Evolutionary conservation across 208 protist genomes (phyloP), one percentile per base, ranked within the genome.

Genomic region (Angomonas ambiguus): DNA sequence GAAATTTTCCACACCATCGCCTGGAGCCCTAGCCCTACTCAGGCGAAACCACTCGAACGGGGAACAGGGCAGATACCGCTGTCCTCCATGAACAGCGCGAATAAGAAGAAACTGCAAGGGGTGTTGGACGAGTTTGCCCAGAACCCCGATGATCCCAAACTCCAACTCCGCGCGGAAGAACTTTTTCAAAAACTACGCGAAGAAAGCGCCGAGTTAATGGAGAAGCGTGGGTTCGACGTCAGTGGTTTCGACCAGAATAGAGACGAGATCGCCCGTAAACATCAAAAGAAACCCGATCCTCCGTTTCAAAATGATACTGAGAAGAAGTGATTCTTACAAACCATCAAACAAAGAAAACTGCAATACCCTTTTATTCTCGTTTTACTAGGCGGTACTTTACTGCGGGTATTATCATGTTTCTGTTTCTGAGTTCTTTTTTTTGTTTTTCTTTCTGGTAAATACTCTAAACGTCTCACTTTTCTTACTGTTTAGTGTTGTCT

Each of bases 1-100:
- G 92, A 95, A 74, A 73, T 97, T 1, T 92, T 97, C 57, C 84
- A 97, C 71, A 83, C 77, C 8, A 92, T 97, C 62, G 92, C 85
- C 49, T 97, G 92, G 90, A 90, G 86, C 58, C 89, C 89, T 27
- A 86, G 85, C 66, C 83, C 89, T 51, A 84, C 80, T 25, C 92
- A 97, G 67, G 73, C 79, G 24, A 88, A 94, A 62, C 87, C 91
- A 42, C 83, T 92, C 2, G 80, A 83, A 74, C 87, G 91, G 41
- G 91, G 91, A 32, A 87, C 69, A 41, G 91, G 83, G 1, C 79
- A 88, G 53, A 84, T 92, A 22, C 77, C 85, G 6, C 72, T 95
- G 41, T 60, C 80, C 62, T 79, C 77, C 53, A 87, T 77, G 80
- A 91, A 89, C 71, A 82, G 83, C 20, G 78, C 74, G 61, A 91